These are phyloP conservation scores for Xylaria sp. DNA, from an alignment of 2,329 filamentous ascomycete genomes.

Conservation along the genomic window DNA sequence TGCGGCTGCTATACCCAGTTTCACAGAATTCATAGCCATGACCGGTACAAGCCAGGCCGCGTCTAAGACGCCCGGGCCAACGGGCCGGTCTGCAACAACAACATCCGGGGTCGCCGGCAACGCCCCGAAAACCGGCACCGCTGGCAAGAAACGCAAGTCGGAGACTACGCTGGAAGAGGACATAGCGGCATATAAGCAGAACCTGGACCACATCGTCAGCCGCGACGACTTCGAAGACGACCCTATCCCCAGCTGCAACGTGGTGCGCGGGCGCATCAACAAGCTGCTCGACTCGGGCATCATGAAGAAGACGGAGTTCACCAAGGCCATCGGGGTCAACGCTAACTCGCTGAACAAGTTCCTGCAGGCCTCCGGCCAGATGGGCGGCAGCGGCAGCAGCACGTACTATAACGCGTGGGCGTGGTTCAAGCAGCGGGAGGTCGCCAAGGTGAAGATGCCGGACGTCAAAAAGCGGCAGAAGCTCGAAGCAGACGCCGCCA, in stretches of 20 bases:
- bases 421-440: conserved; percentile 43
- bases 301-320: conserved; percentile 44
- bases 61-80: not conserved
- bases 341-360: conserved; percentile 33
- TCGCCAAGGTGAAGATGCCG: conserved; percentile 42
- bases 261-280: conserved; percentile 40
- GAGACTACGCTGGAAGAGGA: conserved; percentile 42
- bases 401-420: conserved; percentile 36
- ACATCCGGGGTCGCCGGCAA: not conserved
- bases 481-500: conserved; percentile 32
- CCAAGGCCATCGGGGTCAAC: conserved; percentile 33
- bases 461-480: conserved; percentile 43
- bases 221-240: conserved; percentile 27
- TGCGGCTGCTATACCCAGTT: not conserved
- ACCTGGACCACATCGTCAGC: conserved; percentile 38
- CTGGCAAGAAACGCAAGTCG: conserved; percentile 44
- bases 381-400: conserved; percentile 30
- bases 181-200: conserved; percentile 45
- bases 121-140: not conserved
- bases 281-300: conserved; percentile 40
- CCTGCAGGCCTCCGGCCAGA: conserved; percentile 32
- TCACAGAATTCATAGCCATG: conserved; percentile 8
- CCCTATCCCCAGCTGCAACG: conserved; percentile 27
- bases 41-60: not conserved
- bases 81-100: not conserved